A percentile compares a stretch with the other conserved stretches of the same genome.
Evolutionary conservation across 192 early-diverging fungal species (phyloP).

Genomic region (Coemansia sp.): DNA sequence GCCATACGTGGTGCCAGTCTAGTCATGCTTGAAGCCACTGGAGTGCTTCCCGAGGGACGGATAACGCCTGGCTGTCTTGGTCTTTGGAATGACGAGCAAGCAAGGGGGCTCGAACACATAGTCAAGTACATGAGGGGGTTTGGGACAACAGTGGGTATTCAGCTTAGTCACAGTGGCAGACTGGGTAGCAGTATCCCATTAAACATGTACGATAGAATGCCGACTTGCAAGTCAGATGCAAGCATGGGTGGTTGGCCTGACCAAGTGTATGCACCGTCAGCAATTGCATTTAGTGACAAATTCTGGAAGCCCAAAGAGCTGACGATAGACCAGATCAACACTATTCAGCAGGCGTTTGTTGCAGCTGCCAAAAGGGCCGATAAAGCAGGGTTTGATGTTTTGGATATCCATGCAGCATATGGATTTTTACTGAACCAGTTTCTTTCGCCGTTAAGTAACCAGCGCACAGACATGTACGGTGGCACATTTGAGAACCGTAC

Average conservation of each 20-base stretch:
- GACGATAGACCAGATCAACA: conserved; percentile 64
- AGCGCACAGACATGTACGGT: conserved; percentile 87
- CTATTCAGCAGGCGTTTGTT: conserved; percentile 59
- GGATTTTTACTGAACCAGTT: conserved; percentile 84
- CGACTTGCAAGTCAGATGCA: conserved; percentile 10
- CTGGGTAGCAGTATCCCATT: conserved; percentile 55
- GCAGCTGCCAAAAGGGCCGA: conserved; percentile 65
- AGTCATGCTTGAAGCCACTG: conserved; percentile 75
- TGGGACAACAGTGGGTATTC: conserved; percentile 60
- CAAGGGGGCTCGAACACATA: conserved; percentile 36
- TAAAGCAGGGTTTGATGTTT: conserved; percentile 78
- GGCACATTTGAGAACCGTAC: conserved; percentile 85
- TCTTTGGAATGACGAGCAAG: conserved; percentile 78
- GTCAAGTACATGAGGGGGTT: conserved; percentile 59
- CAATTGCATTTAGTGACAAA: conserved; percentile 40
- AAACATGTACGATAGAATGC: neutral
- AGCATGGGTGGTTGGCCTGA: conserved; percentile 66
- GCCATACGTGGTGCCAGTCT: conserved; percentile 77
- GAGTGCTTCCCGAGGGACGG: conserved; percentile 69
- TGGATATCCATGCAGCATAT: conserved; percentile 89
- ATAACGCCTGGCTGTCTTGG: conserved; percentile 75
- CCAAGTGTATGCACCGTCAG: conserved; percentile 65
- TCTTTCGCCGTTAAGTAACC: conserved; percentile 73
- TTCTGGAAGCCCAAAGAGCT: conserved; percentile 49
- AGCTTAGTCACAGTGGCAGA: conserved; percentile 82